These are phyloP conservation scores for Hanseniaspora sp. DNA, from an alignment of 1,139 yeast genomes.

Conservation along the genomic window DNA sequence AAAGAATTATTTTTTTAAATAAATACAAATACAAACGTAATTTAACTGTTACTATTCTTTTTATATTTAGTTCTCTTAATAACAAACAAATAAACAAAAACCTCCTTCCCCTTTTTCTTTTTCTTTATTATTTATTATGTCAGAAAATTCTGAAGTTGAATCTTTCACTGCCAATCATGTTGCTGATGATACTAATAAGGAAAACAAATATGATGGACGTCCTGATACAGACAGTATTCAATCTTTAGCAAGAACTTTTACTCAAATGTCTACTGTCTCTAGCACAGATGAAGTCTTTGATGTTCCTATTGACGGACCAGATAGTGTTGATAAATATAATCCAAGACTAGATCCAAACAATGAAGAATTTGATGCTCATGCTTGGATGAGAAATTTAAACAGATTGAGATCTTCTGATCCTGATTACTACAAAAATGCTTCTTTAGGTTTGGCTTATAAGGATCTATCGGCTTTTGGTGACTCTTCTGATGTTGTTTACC, in stretches of 20 bases:
- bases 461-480: slow-evolving; percentile 62
- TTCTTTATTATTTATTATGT: not conserved
- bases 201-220: not conserved
- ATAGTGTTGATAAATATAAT: slow-evolving; percentile 30
- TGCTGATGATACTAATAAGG: not conserved
- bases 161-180: slow-evolving; percentile 8
- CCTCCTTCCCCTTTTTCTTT: no score
- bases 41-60: no score
- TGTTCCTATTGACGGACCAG: slow-evolving; percentile 3
- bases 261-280: slow-evolving; percentile 7
- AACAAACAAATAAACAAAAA: not conserved
- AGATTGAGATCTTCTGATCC: slow-evolving; percentile 46
- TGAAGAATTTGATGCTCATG: slow-evolving; percentile 47
- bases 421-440: slow-evolving; percentile 52
- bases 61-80: no score
- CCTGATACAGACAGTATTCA: slow-evolving; percentile 11
- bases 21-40: no score
- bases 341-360: slow-evolving; percentile 44
- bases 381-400: slow-evolving; percentile 65
- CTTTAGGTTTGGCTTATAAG: slow-evolving; percentile 59
- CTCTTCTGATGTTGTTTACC: slow-evolving; percentile 72
- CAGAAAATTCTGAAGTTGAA: slow-evolving; percentile 15
- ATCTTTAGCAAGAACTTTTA: slow-evolving; percentile 13
- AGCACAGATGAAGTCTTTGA: not conserved
- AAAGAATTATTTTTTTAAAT: no score